A percentile compares a stretch with the other conserved stretches of the same genome.
These are phyloP conservation scores for Striga hermonthica DNA, from an alignment of 305 asterid genomes.

Conservation along the genomic window DNA sequence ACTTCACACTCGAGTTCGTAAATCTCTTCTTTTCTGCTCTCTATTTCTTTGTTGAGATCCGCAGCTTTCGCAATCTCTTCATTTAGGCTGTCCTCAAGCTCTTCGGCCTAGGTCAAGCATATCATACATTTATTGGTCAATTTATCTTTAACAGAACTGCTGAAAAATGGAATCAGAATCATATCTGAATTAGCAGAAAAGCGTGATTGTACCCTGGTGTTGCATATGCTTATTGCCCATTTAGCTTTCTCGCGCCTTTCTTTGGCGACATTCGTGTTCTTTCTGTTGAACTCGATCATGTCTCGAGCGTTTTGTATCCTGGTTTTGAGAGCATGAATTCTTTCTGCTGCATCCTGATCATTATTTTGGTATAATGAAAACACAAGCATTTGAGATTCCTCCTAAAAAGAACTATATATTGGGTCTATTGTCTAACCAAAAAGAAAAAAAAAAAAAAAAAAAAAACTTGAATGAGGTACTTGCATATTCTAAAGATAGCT, in stretches of 20 bases:
- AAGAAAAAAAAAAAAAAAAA: too few relatives aligned
- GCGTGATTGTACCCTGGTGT: slow-evolving; percentile 40
- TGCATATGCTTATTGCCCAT: slow-evolving; percentile 51
- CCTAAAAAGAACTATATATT: not conserved
- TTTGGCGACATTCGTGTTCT: slow-evolving; percentile 34
- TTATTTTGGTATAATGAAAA: slow-evolving; percentile 10
- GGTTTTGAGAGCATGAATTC: slow-evolving; percentile 34
- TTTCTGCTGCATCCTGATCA: slow-evolving; percentile 36
- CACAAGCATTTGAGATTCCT: slow-evolving; percentile 2
- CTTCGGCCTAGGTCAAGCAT: slow-evolving; percentile 41
- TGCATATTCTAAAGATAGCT: too few relatives aligned
- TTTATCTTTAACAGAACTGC: not conserved
- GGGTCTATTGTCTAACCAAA: too few relatives aligned
- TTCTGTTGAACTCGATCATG: slow-evolving; percentile 34
- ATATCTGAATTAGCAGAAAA: not conserved
- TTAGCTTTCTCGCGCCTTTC: slow-evolving; percentile 51
- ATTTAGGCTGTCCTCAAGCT: slow-evolving; percentile 40
- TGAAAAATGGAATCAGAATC: not conserved
- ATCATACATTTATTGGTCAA: too few relatives aligned
- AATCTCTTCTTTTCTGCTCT: slow-evolving; percentile 40
- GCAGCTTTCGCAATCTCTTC: slow-evolving; percentile 38
- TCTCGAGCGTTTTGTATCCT: slow-evolving; percentile 35
- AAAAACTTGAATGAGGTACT: not conserved
- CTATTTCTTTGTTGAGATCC: slow-evolving; percentile 43
- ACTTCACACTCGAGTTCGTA: slow-evolving; percentile 44